Conservation (phyloP, 805 yeast species). For the Saccharomycopsis capsularis region DNA sequence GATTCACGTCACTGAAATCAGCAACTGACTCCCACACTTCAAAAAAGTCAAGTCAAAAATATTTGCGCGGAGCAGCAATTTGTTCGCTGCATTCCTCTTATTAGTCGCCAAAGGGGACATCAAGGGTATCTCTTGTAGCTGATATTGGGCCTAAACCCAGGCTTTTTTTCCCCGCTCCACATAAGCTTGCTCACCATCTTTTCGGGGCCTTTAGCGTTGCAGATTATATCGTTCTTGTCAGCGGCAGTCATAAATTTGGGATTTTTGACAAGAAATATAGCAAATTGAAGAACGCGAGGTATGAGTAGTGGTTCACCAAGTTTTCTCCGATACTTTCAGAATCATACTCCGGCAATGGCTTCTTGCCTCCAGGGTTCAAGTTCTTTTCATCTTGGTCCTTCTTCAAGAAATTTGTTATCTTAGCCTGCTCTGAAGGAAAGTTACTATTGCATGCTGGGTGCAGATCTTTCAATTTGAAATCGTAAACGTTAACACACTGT, state of each 20-base stretch:
- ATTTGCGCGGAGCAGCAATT: no score
- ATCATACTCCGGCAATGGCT: slow-evolving; percentile 56
- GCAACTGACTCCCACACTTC: no score
- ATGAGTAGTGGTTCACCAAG: slow-evolving; percentile 39
- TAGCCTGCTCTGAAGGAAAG: slow-evolving; percentile 67
- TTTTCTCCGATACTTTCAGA: slow-evolving; percentile 38
- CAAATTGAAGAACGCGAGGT: slow-evolving; percentile 46
- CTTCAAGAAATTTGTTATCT: slow-evolving; percentile 44
- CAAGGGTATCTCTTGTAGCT: slow-evolving; percentile 42
- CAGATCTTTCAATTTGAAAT: slow-evolving; percentile 60
- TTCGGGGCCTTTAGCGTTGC: slow-evolving; percentile 63
- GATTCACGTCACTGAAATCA: no score
- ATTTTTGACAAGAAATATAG: slow-evolving; percentile 45
- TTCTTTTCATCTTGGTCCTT: slow-evolving; percentile 39
- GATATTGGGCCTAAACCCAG: slow-evolving; percentile 14
- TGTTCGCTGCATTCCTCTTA: slow-evolving; percentile 3
- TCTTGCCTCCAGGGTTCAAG: slow-evolving; percentile 38
- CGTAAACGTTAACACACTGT: slow-evolving; percentile 79
- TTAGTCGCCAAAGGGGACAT: slow-evolving; percentile 35
- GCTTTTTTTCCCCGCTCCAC: slow-evolving; percentile 31
- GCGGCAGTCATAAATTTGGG: slow-evolving; percentile 50
- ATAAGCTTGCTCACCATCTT: slow-evolving; percentile 44
- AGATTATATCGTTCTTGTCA: slow-evolving; percentile 68
- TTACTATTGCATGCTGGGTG: slow-evolving; percentile 73
- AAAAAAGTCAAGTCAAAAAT: no score